Conservation (phyloP, 805 yeast genomes). For the Isabelozyma rhagii region DNA sequence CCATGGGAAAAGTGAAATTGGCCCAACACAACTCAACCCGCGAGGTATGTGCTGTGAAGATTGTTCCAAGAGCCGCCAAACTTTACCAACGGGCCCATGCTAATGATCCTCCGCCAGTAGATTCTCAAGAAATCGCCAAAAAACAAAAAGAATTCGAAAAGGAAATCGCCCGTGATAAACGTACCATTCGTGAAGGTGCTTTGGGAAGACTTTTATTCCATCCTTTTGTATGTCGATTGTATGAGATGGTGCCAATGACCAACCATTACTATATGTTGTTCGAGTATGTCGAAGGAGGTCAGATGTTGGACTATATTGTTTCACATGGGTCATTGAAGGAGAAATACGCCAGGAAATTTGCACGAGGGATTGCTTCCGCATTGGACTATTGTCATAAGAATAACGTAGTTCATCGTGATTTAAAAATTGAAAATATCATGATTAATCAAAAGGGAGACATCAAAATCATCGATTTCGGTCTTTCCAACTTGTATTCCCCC, state of each 20-base stretch:
- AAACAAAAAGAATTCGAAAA: conserved; percentile 71
- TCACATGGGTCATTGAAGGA: conserved; percentile 94
- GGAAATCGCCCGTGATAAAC: conserved; percentile 83
- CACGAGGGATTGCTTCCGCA: conserved; percentile 92
- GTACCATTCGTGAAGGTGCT: conserved; percentile 95
- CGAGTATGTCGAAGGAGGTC: conserved; percentile 97
- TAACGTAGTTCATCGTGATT: conserved; percentile 94
- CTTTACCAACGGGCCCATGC: conserved; percentile 70
- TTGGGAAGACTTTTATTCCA: conserved; percentile 86
- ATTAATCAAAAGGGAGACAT: conserved; percentile 91
- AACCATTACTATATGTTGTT: conserved; percentile 95
- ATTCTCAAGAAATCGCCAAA: conserved; percentile 54
- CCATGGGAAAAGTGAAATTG: conserved; percentile 97
- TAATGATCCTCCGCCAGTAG: conserved; percentile 62
- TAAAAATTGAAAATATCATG: conserved; percentile 94
- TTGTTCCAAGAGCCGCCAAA: conserved; percentile 85
- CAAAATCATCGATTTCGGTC: conserved; percentile 93
- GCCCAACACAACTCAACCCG: conserved; percentile 82
- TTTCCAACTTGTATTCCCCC: conserved; percentile 80
- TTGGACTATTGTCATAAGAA: conserved; percentile 90
- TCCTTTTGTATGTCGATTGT: conserved; percentile 86
- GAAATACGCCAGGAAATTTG: conserved; percentile 89
- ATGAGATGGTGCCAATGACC: conserved; percentile 95
- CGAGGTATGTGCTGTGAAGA: conserved; percentile 87
- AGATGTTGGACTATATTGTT: conserved; percentile 93